These are phyloP conservation scores for Paragyromitra xinjiangensis DNA, from an alignment of 495 filamentous ascomycete genomes.

Conservation along the genomic window DNA sequence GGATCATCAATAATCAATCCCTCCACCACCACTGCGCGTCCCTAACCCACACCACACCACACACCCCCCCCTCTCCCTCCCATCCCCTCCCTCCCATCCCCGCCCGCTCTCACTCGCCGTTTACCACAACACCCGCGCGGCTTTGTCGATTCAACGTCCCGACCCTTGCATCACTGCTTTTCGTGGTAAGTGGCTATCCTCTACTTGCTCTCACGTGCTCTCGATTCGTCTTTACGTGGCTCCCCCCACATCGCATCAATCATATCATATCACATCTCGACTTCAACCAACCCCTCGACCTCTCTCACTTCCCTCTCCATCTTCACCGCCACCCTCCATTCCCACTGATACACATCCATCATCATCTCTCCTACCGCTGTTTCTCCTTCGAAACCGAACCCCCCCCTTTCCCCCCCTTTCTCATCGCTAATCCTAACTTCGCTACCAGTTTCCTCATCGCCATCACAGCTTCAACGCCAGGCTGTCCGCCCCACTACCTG, in stretches of 20 bases:
- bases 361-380: slow-evolving; percentile 18
- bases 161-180: slow-evolving; percentile 28
- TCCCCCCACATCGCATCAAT: slow-evolving; percentile 40
- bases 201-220: slow-evolving; percentile 48
- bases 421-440: slow-evolving; percentile 52
- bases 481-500: slow-evolving; percentile 51
- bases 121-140: slow-evolving; percentile 29
- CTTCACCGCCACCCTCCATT: slow-evolving; percentile 19
- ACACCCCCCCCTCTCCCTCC: background rate
- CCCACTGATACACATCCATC: slow-evolving; percentile 13
- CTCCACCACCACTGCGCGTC: background rate
- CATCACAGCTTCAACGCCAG: slow-evolving; percentile 45
- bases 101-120: slow-evolving; percentile 7
- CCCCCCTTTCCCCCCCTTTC: slow-evolving; percentile 6
- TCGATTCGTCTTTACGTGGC: slow-evolving; percentile 48
- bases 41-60: slow-evolving; percentile 1
- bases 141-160: slow-evolving; percentile 27
- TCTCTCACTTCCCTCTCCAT: slow-evolving; percentile 24
- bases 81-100: slow-evolving; percentile 10
- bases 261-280: slow-evolving; percentile 48
- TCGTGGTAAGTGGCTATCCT: slow-evolving; percentile 42
- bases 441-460: slow-evolving; percentile 59
- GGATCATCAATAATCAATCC: slow-evolving; percentile 8
- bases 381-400: slow-evolving; percentile 35
- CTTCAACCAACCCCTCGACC: slow-evolving; percentile 25